These are phyloP conservation scores for Candida endomychidarum DNA, from an alignment of 805 yeast genomes.

Conservation along the genomic window DNA sequence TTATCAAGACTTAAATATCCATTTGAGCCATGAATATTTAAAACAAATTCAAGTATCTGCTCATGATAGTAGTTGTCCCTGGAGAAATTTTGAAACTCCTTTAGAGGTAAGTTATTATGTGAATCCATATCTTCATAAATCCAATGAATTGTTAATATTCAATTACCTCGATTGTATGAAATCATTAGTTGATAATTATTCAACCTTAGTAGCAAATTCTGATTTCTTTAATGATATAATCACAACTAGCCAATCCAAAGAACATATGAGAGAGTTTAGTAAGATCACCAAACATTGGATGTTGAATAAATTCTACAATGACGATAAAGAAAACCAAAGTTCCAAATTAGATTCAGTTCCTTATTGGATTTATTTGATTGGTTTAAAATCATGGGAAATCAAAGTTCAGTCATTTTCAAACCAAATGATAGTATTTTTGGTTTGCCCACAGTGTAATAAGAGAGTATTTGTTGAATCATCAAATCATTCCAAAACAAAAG, in stretches of 20 bases:
- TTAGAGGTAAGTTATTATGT: slow-evolving; percentile 33
- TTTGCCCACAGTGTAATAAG: slow-evolving; percentile 39
- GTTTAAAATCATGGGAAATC: slow-evolving; percentile 39
- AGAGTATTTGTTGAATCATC: slow-evolving; percentile 28
- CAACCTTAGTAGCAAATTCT: background rate
- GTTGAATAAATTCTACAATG: slow-evolving; percentile 27
- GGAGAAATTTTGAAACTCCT: slow-evolving; percentile 38
- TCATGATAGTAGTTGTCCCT: slow-evolving; percentile 34
- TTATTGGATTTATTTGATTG: slow-evolving; percentile 33
- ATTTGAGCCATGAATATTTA: slow-evolving; percentile 26
- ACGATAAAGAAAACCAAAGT: slow-evolving; percentile 33
- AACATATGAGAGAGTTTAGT: slow-evolving; percentile 15
- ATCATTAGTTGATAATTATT: slow-evolving; percentile 25
- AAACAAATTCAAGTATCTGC: slow-evolving; percentile 24
- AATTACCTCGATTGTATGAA: slow-evolving; percentile 30
- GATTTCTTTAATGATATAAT: slow-evolving; percentile 6
- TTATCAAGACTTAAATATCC: slow-evolving; percentile 23
- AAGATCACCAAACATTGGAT: slow-evolving; percentile 33
- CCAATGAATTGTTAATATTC: slow-evolving; percentile 28
- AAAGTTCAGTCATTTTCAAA: slow-evolving; percentile 29
- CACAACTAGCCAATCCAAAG: too few species aligned
- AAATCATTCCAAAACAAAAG: slow-evolving; percentile 9
- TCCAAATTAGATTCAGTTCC: slow-evolving; percentile 26
- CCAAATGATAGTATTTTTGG: slow-evolving; percentile 28
- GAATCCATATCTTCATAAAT: slow-evolving; percentile 29